These are phyloP conservation scores for Letharia columbiana DNA, from an alignment of 495 filamentous ascomycete species.

Conservation along the genomic window DNA sequence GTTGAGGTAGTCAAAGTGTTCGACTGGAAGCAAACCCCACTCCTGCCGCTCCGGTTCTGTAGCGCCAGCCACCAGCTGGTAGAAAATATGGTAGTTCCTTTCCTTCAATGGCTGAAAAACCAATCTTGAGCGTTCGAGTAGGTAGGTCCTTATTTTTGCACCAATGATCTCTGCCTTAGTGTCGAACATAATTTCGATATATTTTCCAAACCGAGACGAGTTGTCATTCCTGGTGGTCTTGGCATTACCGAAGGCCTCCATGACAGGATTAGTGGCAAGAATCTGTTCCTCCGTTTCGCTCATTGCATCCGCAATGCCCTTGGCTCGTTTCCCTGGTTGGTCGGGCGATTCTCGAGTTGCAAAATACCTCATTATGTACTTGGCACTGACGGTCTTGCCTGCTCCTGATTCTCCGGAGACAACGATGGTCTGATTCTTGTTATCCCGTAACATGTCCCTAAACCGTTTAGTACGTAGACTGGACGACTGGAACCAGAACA, in stretches of 20 bases:
- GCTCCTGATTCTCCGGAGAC: conserved; percentile 98
- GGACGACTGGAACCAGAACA: not conserved
- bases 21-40: conserved; percentile 65
- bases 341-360: conserved; percentile 93
- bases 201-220: conserved; percentile 97
- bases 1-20: conserved; percentile 93
- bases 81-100: conserved; percentile 98
- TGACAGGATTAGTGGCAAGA: conserved; percentile 95
- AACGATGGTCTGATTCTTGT: conserved; percentile 95
- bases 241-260: conserved; percentile 99
- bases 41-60: conserved; percentile 76
- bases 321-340: conserved; percentile 68
- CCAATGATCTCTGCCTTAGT: conserved; percentile 92
- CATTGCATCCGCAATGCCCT: conserved; percentile 77
- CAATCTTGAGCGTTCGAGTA: conserved; percentile 88
- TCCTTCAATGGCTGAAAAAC: conserved; percentile 99
- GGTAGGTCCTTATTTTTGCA: conserved; percentile 90
- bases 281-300: conserved; percentile 99
- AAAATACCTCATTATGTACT: conserved; percentile 99
- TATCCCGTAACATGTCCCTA: conserved; percentile 94
- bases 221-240: conserved; percentile 99
- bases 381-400: conserved; percentile 97
- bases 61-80: conserved; percentile 91
- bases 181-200: conserved; percentile 99
- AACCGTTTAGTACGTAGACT: conserved; percentile 10